These are phyloP conservation scores for Urostyla sp. DNA, from an alignment of 73 alveolate species.

Conservation along the genomic window DNA sequence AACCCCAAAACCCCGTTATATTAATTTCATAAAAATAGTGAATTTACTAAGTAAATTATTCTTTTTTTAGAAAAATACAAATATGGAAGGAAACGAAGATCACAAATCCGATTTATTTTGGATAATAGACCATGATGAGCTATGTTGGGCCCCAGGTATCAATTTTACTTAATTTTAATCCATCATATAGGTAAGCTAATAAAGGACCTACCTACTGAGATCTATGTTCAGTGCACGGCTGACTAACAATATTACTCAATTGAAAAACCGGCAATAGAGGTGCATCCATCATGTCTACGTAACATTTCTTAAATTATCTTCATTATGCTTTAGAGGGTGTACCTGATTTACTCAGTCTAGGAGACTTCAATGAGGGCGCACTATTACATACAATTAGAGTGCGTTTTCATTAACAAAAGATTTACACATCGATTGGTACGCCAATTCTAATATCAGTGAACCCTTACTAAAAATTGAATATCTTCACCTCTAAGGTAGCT, in stretches of 20 bases:
- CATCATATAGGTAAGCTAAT: constrained; percentile 18
- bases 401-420: constrained; percentile 78
- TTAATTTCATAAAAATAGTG: no score
- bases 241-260: constrained; percentile 57
- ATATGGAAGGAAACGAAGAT: constrained; percentile 29
- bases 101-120: constrained; percentile 51
- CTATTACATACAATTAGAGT: constrained; percentile 81
- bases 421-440: constrained; percentile 92
- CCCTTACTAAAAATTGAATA: constrained; percentile 88
- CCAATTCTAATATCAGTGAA: constrained; percentile 92
- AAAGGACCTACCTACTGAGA: constrained; percentile 33
- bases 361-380: constrained; percentile 89
- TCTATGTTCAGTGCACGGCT: constrained; percentile 36
- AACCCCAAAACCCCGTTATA: no score
- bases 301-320: neutral
- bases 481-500: constrained; percentile 76
- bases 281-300: constrained; percentile 72
- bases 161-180: neutral
- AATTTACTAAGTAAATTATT: no score
- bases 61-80: no score
- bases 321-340: constrained; percentile 70
- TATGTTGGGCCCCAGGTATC: constrained; percentile 73
- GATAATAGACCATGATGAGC: constrained; percentile 70
- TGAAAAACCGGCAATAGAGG: constrained; percentile 58
- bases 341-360: constrained; percentile 76